Evolutionary conservation across 768 basidiomycete genomes (phyloP), one percentile per base, ranked within the genome.

Genomic region (Pluteus cervinus): DNA sequence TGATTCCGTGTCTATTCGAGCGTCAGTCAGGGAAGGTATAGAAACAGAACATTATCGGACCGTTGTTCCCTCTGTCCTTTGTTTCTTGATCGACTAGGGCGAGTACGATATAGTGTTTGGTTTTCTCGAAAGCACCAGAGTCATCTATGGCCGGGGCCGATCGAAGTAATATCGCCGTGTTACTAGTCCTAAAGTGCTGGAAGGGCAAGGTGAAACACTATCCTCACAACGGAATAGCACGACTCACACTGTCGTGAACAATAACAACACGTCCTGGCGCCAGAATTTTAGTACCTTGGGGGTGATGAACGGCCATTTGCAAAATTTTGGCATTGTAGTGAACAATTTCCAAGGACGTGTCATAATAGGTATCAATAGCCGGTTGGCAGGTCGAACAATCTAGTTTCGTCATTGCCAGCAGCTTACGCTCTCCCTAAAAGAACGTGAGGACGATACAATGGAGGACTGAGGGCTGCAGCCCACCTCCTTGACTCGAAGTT

Each of bases 401-500:
- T 4, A 93, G 68, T 49, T 77, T 75, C 16, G 72, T 73, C 38
- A 91, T 57, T 12, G 68, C 62, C 10, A 94, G 65, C 20, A 58
- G 60, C 53, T 69, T 84, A 94, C 90, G 45, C 74, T 74, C 92
- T 94, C 45, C 33, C 36, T 44, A 31, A 37, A 29, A 40, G 31
- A 44, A 14, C 24, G 21, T 36, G 28, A 46, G 32, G 17, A 39
- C 29, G 11, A 31, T 36, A 44, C 25, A 39, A 40, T 26, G 14
- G 34, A 30, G 43, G 12, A 29, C 29, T 37, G 36, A 44, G 36
- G 24, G 34, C 15, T 21, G 37, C 29, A 38, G 36, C 73, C 51
- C 43, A 89, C 94, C 68, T 94, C 82, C 2, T 69, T 56, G 16
- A 98, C 86, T 54, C 83, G 76, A 56, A 84, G 81, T 58, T 98